phyloP scores from a whole-genome alignment of 805 yeast genomes.

The Ascoidea rubescens region DNA sequence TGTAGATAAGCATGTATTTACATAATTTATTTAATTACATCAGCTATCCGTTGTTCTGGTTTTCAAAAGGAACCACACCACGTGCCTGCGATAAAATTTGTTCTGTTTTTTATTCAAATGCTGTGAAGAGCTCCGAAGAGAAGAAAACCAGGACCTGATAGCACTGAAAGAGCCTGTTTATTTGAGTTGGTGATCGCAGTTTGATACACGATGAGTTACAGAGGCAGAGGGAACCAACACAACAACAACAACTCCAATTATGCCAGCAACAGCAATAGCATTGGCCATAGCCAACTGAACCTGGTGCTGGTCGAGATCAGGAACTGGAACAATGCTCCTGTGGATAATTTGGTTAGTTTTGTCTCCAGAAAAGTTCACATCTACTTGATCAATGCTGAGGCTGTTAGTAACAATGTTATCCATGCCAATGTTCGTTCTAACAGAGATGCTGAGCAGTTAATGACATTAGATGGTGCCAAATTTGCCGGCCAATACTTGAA shows the following conservation, averaged over 20 bases:
- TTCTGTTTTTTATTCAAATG: no score
- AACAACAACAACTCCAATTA: conserved; percentile 9
- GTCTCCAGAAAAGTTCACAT: conserved; percentile 53
- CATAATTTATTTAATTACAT: no score
- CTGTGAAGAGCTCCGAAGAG: no score
- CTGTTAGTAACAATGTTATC: conserved; percentile 40
- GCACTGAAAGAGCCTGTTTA: no score
- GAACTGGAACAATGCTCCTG: conserved; percentile 75
- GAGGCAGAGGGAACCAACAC: not conserved
- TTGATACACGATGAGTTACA: not conserved
- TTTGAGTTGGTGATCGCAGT: no score
- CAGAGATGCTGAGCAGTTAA: conserved; percentile 43
- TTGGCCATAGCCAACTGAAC: conserved; percentile 15
- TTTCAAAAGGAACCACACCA: no score
- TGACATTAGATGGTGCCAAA: conserved; percentile 58
- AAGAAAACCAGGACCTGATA: no score
- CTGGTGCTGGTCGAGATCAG: conserved; percentile 42
- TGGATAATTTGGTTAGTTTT: conserved; percentile 55
- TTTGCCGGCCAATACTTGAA: conserved; percentile 65
- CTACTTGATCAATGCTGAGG: conserved; percentile 32
- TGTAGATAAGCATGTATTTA: no score
- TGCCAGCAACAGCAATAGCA: conserved; percentile 12
- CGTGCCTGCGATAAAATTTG: no score
- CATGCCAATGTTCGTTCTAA: conserved; percentile 42
- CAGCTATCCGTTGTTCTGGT: no score